Base-by-base conservation (phyloP, 2,329 filamentous ascomycete species). In the Fusarium devonianum region DNA sequence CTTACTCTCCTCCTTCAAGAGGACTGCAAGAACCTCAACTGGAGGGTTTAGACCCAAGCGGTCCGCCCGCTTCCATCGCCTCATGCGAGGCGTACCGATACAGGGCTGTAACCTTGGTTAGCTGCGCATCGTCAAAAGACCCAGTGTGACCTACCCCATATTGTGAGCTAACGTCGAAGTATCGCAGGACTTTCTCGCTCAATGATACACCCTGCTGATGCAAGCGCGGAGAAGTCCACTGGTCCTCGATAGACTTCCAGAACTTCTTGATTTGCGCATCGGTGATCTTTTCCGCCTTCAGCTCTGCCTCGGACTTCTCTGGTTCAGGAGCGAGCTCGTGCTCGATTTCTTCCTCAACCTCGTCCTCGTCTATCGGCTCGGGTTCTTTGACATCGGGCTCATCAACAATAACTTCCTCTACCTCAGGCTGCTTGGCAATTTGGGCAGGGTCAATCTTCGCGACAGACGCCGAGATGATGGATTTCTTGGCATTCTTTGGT, bases 151-250 rank as follows among this genome's bases (percentile, higher is more conserved):
- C 77, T 84, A 96, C 92, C 47, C 94, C 94, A 70, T 90, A 99
- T 66, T 96, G 90, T 52, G 83, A 90, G 67, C 87, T 94, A 60
- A 96, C 88, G 70, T 99, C 94, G 73, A 94, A 99, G 69, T 96
- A 90, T 56, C 93, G 80, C 65, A 97, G 73, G 18, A 97, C 85
- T 77, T 93, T 96, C 78, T 97, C 92, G 46, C 88, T 80, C 34
- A 89, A 60, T 9, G 78, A 81, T 61, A 97, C 68, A 3, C 79
- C 86, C 63, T 87, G 73, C 73, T 96, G 91, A 67, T 97, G 94
- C 25, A 96, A 85, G 63, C 88, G 77, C 30, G 83, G 82, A 13
- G 89, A 83, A 50, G 79, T 80, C 61, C 90, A 80, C 64, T 85
- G 79, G 29, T 76, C 75, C 75, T 96, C 90, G 59, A 93, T 84